Conservation (phyloP, 108 stramenopile species). For the Cyclotella cryptica region DNA sequence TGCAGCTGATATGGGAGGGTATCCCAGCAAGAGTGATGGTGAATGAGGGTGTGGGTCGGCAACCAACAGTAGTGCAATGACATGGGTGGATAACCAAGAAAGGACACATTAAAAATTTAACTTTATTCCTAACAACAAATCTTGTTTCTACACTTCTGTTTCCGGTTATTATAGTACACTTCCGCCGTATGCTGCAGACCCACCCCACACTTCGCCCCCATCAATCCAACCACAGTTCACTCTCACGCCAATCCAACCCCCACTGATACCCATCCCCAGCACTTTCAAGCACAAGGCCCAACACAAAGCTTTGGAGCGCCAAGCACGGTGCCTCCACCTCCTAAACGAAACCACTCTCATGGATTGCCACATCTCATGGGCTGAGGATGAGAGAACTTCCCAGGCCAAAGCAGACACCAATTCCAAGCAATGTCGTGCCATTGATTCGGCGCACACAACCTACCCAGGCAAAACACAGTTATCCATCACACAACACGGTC, state of each 20-base stretch:
- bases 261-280: neutral
- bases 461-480: neutral
- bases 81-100: conserved; percentile 6
- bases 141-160: neutral
- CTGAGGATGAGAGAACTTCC: neutral
- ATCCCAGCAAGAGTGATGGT: neutral
- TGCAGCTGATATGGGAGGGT: neutral
- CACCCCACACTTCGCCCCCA: neutral
- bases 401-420: neutral
- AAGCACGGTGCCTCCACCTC: neutral
- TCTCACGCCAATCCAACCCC: neutral
- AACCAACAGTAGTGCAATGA: neutral
- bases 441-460: neutral
- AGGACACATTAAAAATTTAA: neutral
- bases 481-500: neutral
- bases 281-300: neutral
- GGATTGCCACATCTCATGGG: neutral
- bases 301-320: neutral
- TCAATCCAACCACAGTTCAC: too few relatives aligned
- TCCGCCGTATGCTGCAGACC: conserved; percentile 1
- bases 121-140: neutral
- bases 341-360: neutral
- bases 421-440: neutral
- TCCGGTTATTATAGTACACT: neutral
- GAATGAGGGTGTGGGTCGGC: neutral